Evolutionary conservation across 73 alveolate genomes (phyloP).

Genomic region (Halteria grandinella): DNA sequence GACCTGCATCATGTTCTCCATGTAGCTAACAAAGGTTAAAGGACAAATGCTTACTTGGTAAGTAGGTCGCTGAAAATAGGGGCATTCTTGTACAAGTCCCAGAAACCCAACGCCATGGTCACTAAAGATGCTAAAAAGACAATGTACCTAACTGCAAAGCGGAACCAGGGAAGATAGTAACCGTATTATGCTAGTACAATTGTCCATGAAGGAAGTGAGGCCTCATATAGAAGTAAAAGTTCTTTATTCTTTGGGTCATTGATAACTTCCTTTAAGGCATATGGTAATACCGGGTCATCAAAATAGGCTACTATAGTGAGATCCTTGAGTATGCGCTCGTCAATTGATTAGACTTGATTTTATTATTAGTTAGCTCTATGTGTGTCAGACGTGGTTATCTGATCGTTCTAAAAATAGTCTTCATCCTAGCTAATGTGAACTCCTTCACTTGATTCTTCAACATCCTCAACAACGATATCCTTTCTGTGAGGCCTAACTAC

Average conservation of each 20-base stretch:
- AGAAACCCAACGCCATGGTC: conserved; percentile 65
- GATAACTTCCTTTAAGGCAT: conserved; percentile 54
- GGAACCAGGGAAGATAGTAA: conserved; percentile 61
- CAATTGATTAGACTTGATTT: too few relatives aligned
- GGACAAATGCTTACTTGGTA: conserved; percentile 30
- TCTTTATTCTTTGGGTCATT: conserved; percentile 30
- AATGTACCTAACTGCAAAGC: conserved; percentile 40
- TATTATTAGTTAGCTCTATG: too few relatives aligned
- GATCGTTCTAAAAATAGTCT: too few relatives aligned
- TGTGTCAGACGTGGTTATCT: too few relatives aligned
- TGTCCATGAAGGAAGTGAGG: conserved; percentile 70
- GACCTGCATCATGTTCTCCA: not conserved
- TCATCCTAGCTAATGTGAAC: too few relatives aligned
- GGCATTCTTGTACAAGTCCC: conserved; percentile 67
- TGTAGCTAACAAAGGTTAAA: not conserved
- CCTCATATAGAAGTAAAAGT: conserved; percentile 53
- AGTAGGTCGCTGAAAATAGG: conserved; percentile 43
- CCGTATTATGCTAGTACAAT: conserved; percentile 68
- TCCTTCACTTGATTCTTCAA: too few relatives aligned
- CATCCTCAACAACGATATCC: too few relatives aligned
- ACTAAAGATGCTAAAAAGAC: conserved; percentile 39
- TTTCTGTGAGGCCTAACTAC: too few relatives aligned
- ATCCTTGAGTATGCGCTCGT: conserved; percentile 34
- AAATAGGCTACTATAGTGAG: conserved; percentile 58
- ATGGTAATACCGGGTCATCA: conserved; percentile 73